phyloP scores from a whole-genome alignment of 2,329 filamentous ascomycete genomes.

The Capronia coronata region DNA sequence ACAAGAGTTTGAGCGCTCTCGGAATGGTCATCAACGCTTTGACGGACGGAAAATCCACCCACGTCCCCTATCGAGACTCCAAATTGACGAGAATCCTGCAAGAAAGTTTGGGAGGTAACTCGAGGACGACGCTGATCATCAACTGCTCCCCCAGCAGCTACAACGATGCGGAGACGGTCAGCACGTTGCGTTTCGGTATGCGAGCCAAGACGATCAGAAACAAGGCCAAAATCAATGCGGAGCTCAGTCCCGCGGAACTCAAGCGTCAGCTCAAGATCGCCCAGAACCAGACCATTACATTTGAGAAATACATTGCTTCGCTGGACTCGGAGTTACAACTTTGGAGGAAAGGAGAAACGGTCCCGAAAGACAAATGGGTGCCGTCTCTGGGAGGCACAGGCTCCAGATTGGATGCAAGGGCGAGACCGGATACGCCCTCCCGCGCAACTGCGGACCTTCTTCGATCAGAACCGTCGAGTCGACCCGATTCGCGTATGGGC shows the following conservation, averaged over 20 bases:
- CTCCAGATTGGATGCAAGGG: conserved; percentile 43
- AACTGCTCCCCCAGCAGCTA: conserved; percentile 99
- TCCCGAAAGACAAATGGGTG: conserved; percentile 86
- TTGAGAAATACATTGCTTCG: conserved; percentile 75
- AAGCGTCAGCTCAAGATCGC: conserved; percentile 89
- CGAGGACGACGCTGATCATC: conserved; percentile 94
- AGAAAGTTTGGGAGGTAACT: conserved; percentile 96
- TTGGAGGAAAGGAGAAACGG: conserved; percentile 82
- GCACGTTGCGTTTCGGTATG: conserved; percentile 89
- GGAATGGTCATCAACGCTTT: conserved; percentile 99
- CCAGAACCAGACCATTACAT: conserved; percentile 79
- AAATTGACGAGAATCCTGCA: conserved; percentile 96
- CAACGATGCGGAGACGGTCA: conserved; percentile 90
- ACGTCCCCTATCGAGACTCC: conserved; percentile 94
- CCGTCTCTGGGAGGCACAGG: conserved; percentile 45
- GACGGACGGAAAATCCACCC: conserved; percentile 93
- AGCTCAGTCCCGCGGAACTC: conserved; percentile 90
- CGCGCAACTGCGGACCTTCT: conserved; percentile 48
- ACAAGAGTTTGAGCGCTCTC: conserved; percentile 96
- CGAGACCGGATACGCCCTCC: conserved; percentile 53
- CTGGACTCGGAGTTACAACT: conserved; percentile 77
- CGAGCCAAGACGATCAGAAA: conserved; percentile 98
- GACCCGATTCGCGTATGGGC: conserved; percentile 61
- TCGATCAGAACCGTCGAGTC: conserved; percentile 44
- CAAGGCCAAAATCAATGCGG: conserved; percentile 99